These are phyloP conservation scores for Leccinum rimulosum DNA, from an alignment of 768 basidiomycete genomes.

Conservation along the genomic window DNA sequence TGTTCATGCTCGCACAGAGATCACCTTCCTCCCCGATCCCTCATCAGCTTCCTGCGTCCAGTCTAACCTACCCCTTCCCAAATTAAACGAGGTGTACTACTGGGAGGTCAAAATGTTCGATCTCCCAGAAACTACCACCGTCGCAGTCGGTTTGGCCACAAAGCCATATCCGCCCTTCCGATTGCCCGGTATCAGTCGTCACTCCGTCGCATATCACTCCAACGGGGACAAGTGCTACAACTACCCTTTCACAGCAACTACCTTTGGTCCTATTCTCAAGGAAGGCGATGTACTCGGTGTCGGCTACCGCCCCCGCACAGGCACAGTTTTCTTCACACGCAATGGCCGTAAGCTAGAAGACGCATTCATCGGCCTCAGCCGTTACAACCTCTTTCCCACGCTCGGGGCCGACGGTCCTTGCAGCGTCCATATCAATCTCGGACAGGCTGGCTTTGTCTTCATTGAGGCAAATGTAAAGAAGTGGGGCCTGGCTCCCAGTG, in stretches of 20 bases:
- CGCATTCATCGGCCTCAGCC: constrained; percentile 85
- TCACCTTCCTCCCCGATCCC: constrained; percentile 96
- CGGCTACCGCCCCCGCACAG: constrained; percentile 93
- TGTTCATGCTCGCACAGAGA: constrained; percentile 94
- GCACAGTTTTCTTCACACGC: constrained; percentile 98
- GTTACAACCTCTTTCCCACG: constrained; percentile 95
- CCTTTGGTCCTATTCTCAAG: constrained; percentile 81
- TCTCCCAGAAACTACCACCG: constrained; percentile 79
- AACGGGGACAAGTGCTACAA: constrained; percentile 97
- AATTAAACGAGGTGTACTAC: constrained; percentile 98
- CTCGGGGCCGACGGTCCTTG: constrained; percentile 96
- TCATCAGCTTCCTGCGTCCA: constrained; percentile 93
- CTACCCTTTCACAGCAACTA: constrained; percentile 85
- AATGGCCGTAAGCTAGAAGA: constrained; percentile 98
- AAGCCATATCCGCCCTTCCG: constrained; percentile 97
- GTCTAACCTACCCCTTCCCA: constrained; percentile 94
- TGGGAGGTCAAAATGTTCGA: constrained; percentile 99
- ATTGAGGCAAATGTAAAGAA: constrained; percentile 99
- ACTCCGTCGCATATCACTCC: constrained; percentile 93
- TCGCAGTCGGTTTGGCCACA: constrained; percentile 93
- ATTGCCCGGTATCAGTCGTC: constrained; percentile 79
- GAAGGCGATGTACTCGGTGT: constrained; percentile 96
- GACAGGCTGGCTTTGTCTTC: constrained; percentile 97
- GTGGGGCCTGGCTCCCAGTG: constrained; percentile 97
- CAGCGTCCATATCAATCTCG: constrained; percentile 95